Conservation (phyloP, 1,139 yeast genomes). For the Nakaseomyces kungkrabaensis region DNA sequence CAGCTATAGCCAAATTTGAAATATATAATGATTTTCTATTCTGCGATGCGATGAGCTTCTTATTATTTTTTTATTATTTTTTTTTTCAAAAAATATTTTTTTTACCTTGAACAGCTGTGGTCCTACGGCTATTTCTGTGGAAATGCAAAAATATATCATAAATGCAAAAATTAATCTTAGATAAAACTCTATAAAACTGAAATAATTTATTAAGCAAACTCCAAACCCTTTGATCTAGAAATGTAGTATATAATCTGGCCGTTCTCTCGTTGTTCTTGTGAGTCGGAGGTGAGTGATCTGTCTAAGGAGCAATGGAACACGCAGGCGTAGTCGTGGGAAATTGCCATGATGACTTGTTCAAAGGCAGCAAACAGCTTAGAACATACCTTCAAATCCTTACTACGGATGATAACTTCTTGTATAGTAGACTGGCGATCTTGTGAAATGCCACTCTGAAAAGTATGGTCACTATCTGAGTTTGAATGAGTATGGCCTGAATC, state of each 20-base stretch:
- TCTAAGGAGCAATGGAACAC: constrained; percentile 28
- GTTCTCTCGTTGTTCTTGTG: constrained; percentile 16
- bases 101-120: not conserved
- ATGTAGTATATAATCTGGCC: constrained; percentile 29
- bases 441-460: not conserved
- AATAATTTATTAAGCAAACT: not conserved
- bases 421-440: constrained; percentile 19
- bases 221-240: constrained; percentile 19
- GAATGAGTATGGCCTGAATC: not conserved
- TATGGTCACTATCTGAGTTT: constrained; percentile 5
- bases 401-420: constrained; percentile 22
- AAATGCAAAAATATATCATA: not conserved
- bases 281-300: constrained; percentile 13
- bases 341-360: constrained; percentile 26
- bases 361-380: constrained; percentile 23
- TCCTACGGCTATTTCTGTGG: not conserved
- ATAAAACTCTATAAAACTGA: too few relatives aligned
- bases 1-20: too few relatives aligned
- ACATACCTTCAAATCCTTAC: constrained; percentile 29
- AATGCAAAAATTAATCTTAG: too few relatives aligned
- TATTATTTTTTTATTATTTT: not conserved
- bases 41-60: not conserved
- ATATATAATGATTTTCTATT: not conserved
- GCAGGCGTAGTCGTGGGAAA: constrained; percentile 28
- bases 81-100: too few relatives aligned